Base-by-base conservation (phyloP, 805 yeast genomes). In the Alloascoidea africana region DNA sequence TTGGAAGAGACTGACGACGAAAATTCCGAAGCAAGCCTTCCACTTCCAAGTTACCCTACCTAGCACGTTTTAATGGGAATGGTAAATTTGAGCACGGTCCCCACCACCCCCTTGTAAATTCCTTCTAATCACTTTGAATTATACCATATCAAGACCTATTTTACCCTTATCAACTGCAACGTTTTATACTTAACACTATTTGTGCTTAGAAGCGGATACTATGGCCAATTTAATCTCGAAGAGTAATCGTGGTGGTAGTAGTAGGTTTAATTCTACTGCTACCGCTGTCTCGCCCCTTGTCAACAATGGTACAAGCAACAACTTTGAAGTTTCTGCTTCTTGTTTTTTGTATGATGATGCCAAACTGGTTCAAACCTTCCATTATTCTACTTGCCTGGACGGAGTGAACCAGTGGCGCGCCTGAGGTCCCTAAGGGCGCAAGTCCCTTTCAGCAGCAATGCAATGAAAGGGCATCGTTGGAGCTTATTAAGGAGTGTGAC, bases 391-490 rank as follows among this genome's bases (percentile, higher is more conserved):
- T 23, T 23, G 30, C 30, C 8, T 8, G 30, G 30, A 23, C 30
- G 30, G 30, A 23, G 30, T 23, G 30, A 23, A 23, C 30, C 13
- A 23, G 30, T 23, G 30, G 30, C 30, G 30, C n/a, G 13, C 30
- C 30, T 23, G 30, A 23, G 30, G 30, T 23, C 30, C 30, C 30
- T 23, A 23, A 8, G 30, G 30, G 30, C n/a, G 30, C n/a, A 23
- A 23, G 30, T 23, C 30, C 30, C 30, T 23, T 23, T 23, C 30
- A 23, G n/a, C 30, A 23, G 8, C 30, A 8, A n/a, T n/a, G n/a
- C 13, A 23, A 8, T 23, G 30, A 23, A 23, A n/a, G 30, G 30
- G 30, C 30, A 23, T 23, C 30, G 30, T 23, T 23, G 30, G 30
- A 23, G 30, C 30, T 23, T 23, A 23, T 23, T n/a, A 23, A 23